Conservation (phyloP, 345 rosid species). For the Aethionema arabicum region DNA sequence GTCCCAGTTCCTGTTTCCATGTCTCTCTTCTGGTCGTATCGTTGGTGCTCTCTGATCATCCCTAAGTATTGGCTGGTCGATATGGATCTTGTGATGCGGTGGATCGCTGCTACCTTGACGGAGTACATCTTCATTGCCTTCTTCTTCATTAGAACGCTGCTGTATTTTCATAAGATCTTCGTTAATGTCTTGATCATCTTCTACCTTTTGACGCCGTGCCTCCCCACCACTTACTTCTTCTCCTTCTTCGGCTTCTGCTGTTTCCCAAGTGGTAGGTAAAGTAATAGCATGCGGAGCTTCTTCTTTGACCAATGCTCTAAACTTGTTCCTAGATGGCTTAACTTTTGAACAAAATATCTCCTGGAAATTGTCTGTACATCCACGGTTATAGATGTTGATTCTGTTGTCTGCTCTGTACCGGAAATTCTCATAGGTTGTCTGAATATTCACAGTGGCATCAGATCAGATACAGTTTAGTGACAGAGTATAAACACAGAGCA, state of each 20-base stretch:
- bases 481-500: neutral
- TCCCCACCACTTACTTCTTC: slow-evolving; percentile 56
- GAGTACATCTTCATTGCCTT: slow-evolving; percentile 55
- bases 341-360: slow-evolving; percentile 74
- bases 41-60: slow-evolving; percentile 66
- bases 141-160: slow-evolving; percentile 75
- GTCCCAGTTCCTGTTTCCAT: slow-evolving; percentile 80
- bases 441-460: slow-evolving; percentile 26
- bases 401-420: slow-evolving; percentile 79
- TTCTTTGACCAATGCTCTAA: slow-evolving; percentile 64
- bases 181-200: slow-evolving; percentile 85
- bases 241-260: slow-evolving; percentile 53
- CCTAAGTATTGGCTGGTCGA: slow-evolving; percentile 45
- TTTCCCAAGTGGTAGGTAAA: slow-evolving; percentile 48
- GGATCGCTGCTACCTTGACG: slow-evolving; percentile 73
- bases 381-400: slow-evolving; percentile 57
- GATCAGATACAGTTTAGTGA: neutral
- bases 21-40: slow-evolving; percentile 64
- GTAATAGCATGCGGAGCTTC: slow-evolving; percentile 50
- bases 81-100: slow-evolving; percentile 46
- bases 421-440: slow-evolving; percentile 97
- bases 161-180: slow-evolving; percentile 89
- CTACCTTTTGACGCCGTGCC: slow-evolving; percentile 73
- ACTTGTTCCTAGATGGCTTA: slow-evolving; percentile 76
- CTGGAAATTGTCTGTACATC: slow-evolving; percentile 60